A percentile compares a stretch with the other conserved stretches of the same genome.
phyloP scores from a whole-genome alignment of 352 stramenopile species.

The Globisporangium splendens region DNA sequence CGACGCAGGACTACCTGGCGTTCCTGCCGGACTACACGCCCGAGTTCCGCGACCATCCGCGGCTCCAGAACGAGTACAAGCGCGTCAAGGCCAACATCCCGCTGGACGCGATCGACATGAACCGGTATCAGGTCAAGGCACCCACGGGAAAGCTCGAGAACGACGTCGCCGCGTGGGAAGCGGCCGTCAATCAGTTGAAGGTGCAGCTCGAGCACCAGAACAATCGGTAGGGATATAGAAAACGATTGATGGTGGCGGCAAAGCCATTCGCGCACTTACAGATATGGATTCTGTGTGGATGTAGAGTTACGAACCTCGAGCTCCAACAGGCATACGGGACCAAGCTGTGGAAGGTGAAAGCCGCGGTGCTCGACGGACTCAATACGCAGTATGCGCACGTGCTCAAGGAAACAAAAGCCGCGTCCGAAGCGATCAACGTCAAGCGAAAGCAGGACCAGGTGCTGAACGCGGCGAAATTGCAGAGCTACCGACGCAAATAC shows the following conservation, averaged over 20 bases:
- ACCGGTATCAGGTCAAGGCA: slow-evolving; percentile 56
- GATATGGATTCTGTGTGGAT: not conserved
- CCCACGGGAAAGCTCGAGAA: slow-evolving; percentile 34
- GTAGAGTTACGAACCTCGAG: slow-evolving; percentile 69
- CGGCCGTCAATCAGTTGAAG: slow-evolving; percentile 43
- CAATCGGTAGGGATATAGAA: slow-evolving; percentile 30
- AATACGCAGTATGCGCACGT: slow-evolving; percentile 49
- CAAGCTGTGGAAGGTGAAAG: slow-evolving; percentile 61
- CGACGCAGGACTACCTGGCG: slow-evolving; percentile 44
- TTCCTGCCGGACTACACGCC: slow-evolving; percentile 60
- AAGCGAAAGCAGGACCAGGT: slow-evolving; percentile 64
- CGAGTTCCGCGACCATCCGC: slow-evolving; percentile 43
- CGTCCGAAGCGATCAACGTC: slow-evolving; percentile 54
- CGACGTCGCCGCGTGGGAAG: slow-evolving; percentile 51
- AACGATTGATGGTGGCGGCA: not conserved
- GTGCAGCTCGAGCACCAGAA: slow-evolving; percentile 57
- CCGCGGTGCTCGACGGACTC: slow-evolving; percentile 59
- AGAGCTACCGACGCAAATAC: slow-evolving; percentile 50
- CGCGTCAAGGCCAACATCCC: slow-evolving; percentile 62
- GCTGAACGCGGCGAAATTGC: slow-evolving; percentile 60
- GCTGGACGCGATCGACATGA: slow-evolving; percentile 70
- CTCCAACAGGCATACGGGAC: slow-evolving; percentile 71
- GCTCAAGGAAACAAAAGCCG: slow-evolving; percentile 31
- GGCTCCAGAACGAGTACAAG: slow-evolving; percentile 69
- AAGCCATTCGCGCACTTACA: no score